These are phyloP conservation scores for Tilletia caries DNA, from an alignment of 1,284 basidiomycete species.

Conservation along the genomic window DNA sequence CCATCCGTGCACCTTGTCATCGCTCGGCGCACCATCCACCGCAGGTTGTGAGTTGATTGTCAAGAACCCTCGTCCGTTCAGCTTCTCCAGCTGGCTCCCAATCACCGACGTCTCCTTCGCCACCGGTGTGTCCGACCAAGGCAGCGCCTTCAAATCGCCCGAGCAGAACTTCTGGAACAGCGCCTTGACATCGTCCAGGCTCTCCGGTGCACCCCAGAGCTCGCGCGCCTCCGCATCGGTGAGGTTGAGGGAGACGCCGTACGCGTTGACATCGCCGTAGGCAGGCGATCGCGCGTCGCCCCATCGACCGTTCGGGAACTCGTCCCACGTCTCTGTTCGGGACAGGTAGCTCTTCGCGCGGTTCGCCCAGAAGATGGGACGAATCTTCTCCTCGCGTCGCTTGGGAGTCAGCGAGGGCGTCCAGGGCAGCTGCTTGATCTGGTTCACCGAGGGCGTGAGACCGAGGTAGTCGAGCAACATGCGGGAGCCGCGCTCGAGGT, in stretches of 20 bases:
- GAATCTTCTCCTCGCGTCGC: conserved; percentile 50
- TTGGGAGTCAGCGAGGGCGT: conserved; percentile 49
- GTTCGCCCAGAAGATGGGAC: conserved; percentile 54
- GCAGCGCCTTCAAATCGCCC: conserved; percentile 64
- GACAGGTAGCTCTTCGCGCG: conserved; percentile 49
- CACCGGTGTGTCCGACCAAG: conserved; percentile 90
- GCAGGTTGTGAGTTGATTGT: conserved; percentile 98
- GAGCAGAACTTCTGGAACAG: conserved; percentile 55
- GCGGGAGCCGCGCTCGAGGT: conserved; percentile 50
- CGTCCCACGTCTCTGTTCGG: conserved; percentile 71
- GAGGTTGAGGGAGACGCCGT: conserved; percentile 62
- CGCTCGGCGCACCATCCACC: conserved; percentile 74
- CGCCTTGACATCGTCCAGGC: conserved; percentile 43
- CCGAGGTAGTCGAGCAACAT: conserved; percentile 52
- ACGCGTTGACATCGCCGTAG: conserved; percentile 95
- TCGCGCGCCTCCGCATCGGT: conserved; percentile 70
- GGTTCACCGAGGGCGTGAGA: conserved; percentile 45
- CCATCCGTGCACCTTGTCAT: conserved; percentile 63
- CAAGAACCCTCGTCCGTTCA: conserved; percentile 85
- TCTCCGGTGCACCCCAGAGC: conserved; percentile 35
- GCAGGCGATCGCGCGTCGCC: conserved; percentile 94
- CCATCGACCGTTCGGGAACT: conserved; percentile 97
- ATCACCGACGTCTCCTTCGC: conserved; percentile 83
- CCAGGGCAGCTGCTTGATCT: conserved; percentile 50
- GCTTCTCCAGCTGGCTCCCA: conserved; percentile 69